Base-by-base conservation (phyloP, 2,329 filamentous ascomycete genomes). In the Aureobasidium pullulans region DNA sequence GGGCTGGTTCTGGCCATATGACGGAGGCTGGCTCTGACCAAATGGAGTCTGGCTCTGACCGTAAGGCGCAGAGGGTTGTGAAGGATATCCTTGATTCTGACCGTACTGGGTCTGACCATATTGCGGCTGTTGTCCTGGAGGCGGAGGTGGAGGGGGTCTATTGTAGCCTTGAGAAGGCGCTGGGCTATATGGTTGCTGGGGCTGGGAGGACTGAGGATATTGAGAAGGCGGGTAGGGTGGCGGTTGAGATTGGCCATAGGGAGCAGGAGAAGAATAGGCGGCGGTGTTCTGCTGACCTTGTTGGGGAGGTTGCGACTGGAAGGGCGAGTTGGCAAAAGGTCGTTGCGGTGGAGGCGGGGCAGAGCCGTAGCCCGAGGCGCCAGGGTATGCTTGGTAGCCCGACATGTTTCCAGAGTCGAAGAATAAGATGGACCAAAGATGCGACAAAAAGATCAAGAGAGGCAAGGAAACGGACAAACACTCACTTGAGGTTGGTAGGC, bases 321-420 rank as follows among this genome's bases (percentile, higher is more conserved):
- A 58, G 39, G 59, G 61, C 56, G 61, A 60, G 65, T 65, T 49
- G 60, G 64, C 37, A 64, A 63, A 58, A 52, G 72, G 69, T 60
- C 74, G 75, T 49, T 75, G 72, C 57, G 77, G 76, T 44, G 73
- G 72, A 43, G 71, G 68, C 40, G 71, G 68, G 54, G 67, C 69
- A 60, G 73, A 46, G 43, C 40, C 46, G 49, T 60, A 53, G 56
- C 58, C 52, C 40, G 53, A 60, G 72, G 71, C 39, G 72, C 60
- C 62, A 52, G 62, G 58, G 49, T 62, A 62, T 37, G 59, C 15
- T 58, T 47, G 56, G 37, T 60, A 56, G 16, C 49, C 58, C 43
- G 56, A 60, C 60, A 47, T 62, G 11, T 19, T 39, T 40, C 32
- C 49, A 37, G 44, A 53, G 23, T 23, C 23, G 53, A 19, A 19